These are phyloP conservation scores for Lepiota subincarnata DNA, from an alignment of 768 basidiomycete species.

Conservation along the genomic window DNA sequence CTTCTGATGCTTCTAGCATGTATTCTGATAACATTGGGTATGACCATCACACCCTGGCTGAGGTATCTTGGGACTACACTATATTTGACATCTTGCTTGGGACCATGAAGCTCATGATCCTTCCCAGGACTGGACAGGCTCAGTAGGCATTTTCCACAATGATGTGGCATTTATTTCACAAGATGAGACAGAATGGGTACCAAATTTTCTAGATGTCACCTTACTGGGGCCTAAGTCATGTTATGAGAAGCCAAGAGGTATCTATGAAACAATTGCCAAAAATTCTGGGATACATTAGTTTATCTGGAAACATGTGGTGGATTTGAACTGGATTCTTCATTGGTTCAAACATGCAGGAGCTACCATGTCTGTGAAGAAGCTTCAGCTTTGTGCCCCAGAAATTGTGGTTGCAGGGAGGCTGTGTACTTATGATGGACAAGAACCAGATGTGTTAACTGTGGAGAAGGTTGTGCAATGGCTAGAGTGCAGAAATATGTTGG, in stretches of 20 bases:
- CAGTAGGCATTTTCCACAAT: slow-evolving; percentile 26
- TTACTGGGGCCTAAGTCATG: slow-evolving; percentile 26
- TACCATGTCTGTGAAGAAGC: slow-evolving; percentile 32
- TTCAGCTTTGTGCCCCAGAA: slow-evolving; percentile 18
- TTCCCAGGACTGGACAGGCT: slow-evolving; percentile 28
- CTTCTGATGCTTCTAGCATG: too few species aligned
- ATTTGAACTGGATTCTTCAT: slow-evolving; percentile 30
- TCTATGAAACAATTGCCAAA: slow-evolving; percentile 17
- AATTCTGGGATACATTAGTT: slow-evolving; percentile 30
- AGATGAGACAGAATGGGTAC: slow-evolving; percentile 21
- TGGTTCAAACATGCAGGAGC: slow-evolving; percentile 24
- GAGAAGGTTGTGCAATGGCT: slow-evolving; percentile 23
- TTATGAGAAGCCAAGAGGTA: slow-evolving; percentile 22
- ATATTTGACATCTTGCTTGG: too few species aligned
- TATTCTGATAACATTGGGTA: too few species aligned
- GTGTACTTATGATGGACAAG: slow-evolving; percentile 23
- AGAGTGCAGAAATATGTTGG: slow-evolving; percentile 13
- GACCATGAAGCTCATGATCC: too few species aligned
- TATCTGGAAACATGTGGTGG: slow-evolving; percentile 32
- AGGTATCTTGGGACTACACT: too few species aligned
- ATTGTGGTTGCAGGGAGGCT: slow-evolving; percentile 22
- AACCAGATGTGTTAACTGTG: slow-evolving; percentile 16
- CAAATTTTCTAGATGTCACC: slow-evolving; percentile 28
- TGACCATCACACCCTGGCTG: too few species aligned
- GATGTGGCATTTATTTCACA: slow-evolving; percentile 28